Percentiles rank a stretch among this genome's conserved stretches.
Evolutionary conservation across 169 alveolate genomes (phyloP).

Genomic region (Eimeria falciformis): DNA sequence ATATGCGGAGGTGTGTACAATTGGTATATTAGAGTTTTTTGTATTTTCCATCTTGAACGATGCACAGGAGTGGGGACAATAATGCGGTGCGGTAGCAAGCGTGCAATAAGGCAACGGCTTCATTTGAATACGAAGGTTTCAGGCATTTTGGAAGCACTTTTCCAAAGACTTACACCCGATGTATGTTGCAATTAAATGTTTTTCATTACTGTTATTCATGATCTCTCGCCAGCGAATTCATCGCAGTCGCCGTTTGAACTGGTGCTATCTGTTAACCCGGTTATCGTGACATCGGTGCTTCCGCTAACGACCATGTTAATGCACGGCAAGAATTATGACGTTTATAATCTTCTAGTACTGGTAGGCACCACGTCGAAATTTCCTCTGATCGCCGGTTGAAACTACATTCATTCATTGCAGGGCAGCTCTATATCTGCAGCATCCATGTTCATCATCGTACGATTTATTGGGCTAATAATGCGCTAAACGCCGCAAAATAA

Average conservation of each 20-base stretch:
- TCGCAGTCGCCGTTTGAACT: constrained; percentile 62
- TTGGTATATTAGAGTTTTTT: background rate
- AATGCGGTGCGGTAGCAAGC: background rate
- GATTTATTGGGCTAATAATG: background rate
- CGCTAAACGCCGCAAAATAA: background rate
- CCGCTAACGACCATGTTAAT: constrained; percentile 12
- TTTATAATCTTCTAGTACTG: background rate
- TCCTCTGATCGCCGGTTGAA: too few relatives aligned
- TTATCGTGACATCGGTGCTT: constrained; percentile 27
- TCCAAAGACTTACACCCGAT: constrained; percentile 68
- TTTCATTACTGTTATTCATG: background rate
- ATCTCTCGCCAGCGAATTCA: background rate
- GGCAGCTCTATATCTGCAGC: constrained; percentile 32
- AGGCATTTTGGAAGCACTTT: constrained; percentile 76
- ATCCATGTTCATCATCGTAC: constrained; percentile 59
- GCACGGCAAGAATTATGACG: background rate
- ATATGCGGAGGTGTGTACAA: constrained; percentile 39
- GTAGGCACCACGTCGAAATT: background rate
- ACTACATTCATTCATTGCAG: background rate
- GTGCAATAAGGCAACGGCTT: too few relatives aligned
- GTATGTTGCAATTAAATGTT: background rate
- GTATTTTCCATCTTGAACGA: background rate
- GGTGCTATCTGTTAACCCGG: constrained; percentile 53
- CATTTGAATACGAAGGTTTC: background rate
- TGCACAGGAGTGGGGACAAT: constrained; percentile 49